Percentiles rank a stretch among this genome's conserved stretches.
phyloP scores from a whole-genome alignment of 2,329 filamentous ascomycete species.

The Aspergillus flavus region DNA sequence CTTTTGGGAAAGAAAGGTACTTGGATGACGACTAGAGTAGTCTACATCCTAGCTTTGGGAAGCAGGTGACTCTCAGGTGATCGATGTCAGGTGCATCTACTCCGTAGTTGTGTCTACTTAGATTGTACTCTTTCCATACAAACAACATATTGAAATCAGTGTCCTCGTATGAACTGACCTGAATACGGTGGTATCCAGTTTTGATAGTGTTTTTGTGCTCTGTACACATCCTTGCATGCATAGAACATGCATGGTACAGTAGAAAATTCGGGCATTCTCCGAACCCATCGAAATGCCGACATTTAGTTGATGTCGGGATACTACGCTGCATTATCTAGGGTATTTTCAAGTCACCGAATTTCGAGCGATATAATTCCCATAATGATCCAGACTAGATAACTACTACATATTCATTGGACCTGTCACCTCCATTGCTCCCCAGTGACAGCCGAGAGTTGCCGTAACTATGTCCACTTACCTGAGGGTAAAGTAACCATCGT shows the following conservation, averaged over 20 bases:
- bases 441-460: not conserved
- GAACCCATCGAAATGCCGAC: not conserved
- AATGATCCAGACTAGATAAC: not conserved
- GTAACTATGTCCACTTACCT: not conserved
- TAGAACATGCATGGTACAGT: no score
- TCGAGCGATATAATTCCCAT: not conserved
- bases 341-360: not conserved
- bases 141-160: not conserved
- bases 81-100: not conserved
- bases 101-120: not conserved
- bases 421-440: not conserved
- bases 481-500: not conserved
- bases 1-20: not conserved
- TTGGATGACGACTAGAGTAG: not conserved
- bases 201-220: not conserved
- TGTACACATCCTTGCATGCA: not conserved
- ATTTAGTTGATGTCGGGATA: not conserved
- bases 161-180: no score
- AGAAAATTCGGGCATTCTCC: not conserved
- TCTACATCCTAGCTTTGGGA: not conserved
- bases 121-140: not conserved
- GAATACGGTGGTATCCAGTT: no score
- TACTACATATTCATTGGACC: not conserved
- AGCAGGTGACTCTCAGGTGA: slow-evolving; percentile 1
- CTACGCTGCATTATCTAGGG: not conserved